Evolutionary conservation across 148 eudicot species (phyloP), one percentile per base, ranked within the genome.

Genomic region (Drosera capensis): DNA sequence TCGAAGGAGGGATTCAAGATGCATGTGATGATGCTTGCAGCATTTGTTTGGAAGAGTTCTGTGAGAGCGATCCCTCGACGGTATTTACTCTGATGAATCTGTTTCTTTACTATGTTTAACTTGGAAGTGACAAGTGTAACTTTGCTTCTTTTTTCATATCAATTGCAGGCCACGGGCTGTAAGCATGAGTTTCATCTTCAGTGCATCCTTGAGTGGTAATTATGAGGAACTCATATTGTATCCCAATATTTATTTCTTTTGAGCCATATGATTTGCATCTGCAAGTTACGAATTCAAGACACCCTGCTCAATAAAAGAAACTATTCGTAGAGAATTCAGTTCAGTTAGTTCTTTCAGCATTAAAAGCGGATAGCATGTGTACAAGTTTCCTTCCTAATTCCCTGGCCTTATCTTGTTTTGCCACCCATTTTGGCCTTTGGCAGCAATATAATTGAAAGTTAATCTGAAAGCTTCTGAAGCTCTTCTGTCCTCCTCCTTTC

Each of bases 151-250:
- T 50, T 38, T 44, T 17, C 15, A 11, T 36, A 3, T 19, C 18
- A 11, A 20, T 55, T 65, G 58, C 71, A 84, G 97, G 74, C 80
- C 57, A 90, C 99, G 26, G 64, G 62, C 40, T 90, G 99, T 74
- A 90, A 85, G 68, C 99, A 90, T 2, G 95, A 85, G 61, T 90
- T 80, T 69, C 99, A 90, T 70, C 99, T 90, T 25, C 99, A 90
- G 56, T 90, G 99, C 68, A 79, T 90, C 68, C 88, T 90, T 46
- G 99, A 90, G 76, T 90, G 99, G 99, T 90, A 71, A 63, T 34
- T 35, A 43, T 21, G 39, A 29, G 49, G 15, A 14, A 16, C 15
- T 53, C n/a, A 11, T 34, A 15, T 34, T 34, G 38, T 11, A 34
- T 34, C 3, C n/a, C 6, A 9, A 28, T 13, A 11, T 34, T 13